Base-by-base conservation (phyloP, 2,329 filamentous ascomycete species). In the Nakataea oryzae region DNA sequence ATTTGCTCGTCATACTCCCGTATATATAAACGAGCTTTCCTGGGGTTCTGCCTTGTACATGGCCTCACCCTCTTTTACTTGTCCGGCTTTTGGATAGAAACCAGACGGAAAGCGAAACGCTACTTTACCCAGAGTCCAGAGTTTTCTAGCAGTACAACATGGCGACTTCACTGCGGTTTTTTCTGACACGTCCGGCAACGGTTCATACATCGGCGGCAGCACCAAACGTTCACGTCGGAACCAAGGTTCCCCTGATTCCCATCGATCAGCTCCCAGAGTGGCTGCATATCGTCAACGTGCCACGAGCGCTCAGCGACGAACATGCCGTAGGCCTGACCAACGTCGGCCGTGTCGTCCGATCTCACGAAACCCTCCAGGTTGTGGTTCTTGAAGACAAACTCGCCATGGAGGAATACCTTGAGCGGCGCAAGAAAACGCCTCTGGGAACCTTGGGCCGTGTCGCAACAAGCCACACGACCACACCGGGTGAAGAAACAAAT, bases 191-290 rank as follows among this genome's bases (percentile, higher is more conserved):
- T 24, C 58, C 58, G 14, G 58, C 24, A 1, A 50, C 21, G 27
- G n/a, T 50, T 5, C 34, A 47, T 13, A 59, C 57, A 8, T 14
- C n/a, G 32, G 17, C 32, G 24, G 47, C 58, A 26, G 24, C 3
- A 28, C 47, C 24, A 8, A 17, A 17, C 6, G 21, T 50, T 8
- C 41, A 59, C 2, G 72, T 71, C 0, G 74, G 72, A 3, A 69
- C 70, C 8, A 74, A 80, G 3, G 80, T 84, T 1, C 82, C 82
- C 8, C 74, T 85, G n/a, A 74, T 85, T n/a, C 75, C 81, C 0
- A 69, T 78, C 14, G 81, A 84, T 67, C 74, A 83, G 64, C 75
- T 85, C 0, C 81, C 81, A 0, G 68, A 71, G 1, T 78, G 78
- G 73, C 64, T 82, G 4, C 70, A 77, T 6, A 67, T 81, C 13